Evolutionary conservation across 2,329 filamentous ascomycete genomes (phyloP), one percentile per base, ranked within the genome.

Genomic region (Apiospora hydei): DNA sequence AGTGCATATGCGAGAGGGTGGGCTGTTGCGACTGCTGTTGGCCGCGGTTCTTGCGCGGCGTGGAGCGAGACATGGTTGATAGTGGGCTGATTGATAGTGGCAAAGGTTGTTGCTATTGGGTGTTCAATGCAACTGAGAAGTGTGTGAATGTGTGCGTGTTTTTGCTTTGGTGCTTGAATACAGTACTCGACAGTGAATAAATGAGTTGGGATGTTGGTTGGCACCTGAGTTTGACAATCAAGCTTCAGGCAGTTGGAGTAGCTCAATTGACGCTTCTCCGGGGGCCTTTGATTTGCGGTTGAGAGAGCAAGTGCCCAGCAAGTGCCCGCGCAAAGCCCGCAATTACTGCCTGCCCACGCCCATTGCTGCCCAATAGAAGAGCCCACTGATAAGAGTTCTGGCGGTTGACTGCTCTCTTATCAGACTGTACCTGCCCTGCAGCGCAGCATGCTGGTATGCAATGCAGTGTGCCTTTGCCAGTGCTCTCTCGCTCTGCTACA

Each of bases 31-130:
- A 69, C 30, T 75, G 77, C 64, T 76, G 76, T 66, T 76, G 76
- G 53, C 77, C 77, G 61, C 80, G 79, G 51, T 77, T 75, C 71
- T 81, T 82, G 74, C 80, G 82, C 67, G 79, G 77, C n/a, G 77
- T 76, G 18, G 77, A 67, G n/a, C 80, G 81, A 72, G 81, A 82
- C 82, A 83, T 83, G 66, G 44, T 71, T 2, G 43, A 14, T 26
- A 76, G 18, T 57, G 51, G 51, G 26, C 51, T 57, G 51, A 34
- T 57, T 34, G 51, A 26, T 14, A 57, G 51, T 8, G 24, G 14
- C 1, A 16, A 21, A 30, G 10, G 13, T 4, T 57, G 21, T 38
- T 38, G 30, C 53, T 61, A 38, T 57, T 57, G 14, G 51, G 14
- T 57, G 34, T 18, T 57, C 51, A 34, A 57, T 57, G 51, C 51